Conservation (phyloP, 2,329 filamentous ascomycete genomes). For the Aspergillus sp. region DNA sequence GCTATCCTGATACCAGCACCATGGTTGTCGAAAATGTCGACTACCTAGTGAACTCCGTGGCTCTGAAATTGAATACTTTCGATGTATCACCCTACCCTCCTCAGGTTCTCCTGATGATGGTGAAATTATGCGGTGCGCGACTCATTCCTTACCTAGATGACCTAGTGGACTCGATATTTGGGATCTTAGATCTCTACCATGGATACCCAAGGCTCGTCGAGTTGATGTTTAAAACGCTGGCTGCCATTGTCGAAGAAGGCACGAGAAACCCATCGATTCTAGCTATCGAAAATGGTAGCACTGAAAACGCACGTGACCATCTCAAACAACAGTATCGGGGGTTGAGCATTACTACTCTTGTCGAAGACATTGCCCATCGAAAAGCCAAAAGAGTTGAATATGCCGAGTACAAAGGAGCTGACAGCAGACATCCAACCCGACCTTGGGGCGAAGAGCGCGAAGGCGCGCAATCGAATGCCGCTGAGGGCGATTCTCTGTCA, state of each 20-base stretch:
- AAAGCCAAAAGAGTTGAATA: slow-evolving; percentile 30
- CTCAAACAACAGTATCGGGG: slow-evolving; percentile 31
- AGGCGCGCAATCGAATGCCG: slow-evolving; percentile 21
- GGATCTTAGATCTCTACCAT: slow-evolving; percentile 90
- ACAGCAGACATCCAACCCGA: slow-evolving; percentile 30
- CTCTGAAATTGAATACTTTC: slow-evolving; percentile 83
- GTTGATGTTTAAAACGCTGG: slow-evolving; percentile 77
- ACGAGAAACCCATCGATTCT: slow-evolving; percentile 56
- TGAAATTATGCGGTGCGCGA: slow-evolving; percentile 76
- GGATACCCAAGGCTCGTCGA: slow-evolving; percentile 87
- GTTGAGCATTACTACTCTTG: slow-evolving; percentile 34
- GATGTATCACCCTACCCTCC: slow-evolving; percentile 90
- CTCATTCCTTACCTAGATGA: slow-evolving; percentile 90
- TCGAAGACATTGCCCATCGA: slow-evolving; percentile 33
- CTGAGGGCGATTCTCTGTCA: slow-evolving; percentile 25
- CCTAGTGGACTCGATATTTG: slow-evolving; percentile 85
- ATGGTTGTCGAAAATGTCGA: slow-evolving; percentile 90
- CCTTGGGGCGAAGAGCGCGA: slow-evolving; percentile 32
- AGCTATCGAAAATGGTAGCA: slow-evolving; percentile 38
- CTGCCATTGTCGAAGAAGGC: slow-evolving; percentile 80
- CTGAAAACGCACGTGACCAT: slow-evolving; percentile 24
- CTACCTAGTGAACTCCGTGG: slow-evolving; percentile 93
- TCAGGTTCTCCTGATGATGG: slow-evolving; percentile 91
- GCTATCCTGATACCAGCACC: slow-evolving; percentile 71
- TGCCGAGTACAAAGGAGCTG: slow-evolving; percentile 22